Evolutionary conservation across 2,329 filamentous ascomycete genomes (phyloP).

Genomic region (Neoascochyta sp.): DNA sequence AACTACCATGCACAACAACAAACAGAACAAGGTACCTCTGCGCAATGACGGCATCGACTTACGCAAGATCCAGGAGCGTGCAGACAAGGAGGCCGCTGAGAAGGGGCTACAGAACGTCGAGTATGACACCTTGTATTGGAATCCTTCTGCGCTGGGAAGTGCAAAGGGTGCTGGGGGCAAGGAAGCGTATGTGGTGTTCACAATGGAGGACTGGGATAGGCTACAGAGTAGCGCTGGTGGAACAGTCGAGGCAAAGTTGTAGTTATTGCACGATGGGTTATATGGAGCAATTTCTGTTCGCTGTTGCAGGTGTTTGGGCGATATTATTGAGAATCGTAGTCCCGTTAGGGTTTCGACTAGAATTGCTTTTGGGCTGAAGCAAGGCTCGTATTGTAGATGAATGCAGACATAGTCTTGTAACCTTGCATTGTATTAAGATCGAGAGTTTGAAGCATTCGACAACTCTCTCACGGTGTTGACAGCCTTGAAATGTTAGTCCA

Average conservation of each 20-base stretch:
- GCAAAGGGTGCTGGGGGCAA: constrained; percentile 38
- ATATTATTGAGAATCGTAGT: no score
- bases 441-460: no score
- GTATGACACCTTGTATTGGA: constrained; percentile 51
- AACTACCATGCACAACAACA: constrained; percentile 69
- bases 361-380: no score
- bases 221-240: constrained; percentile 39
- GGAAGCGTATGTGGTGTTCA: constrained; percentile 57
- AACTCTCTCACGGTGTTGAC: no score
- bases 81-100: constrained; percentile 37
- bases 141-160: constrained; percentile 35
- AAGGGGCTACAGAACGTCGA: constrained; percentile 29
- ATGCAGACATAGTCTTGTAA: no score
- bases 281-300: neutral
- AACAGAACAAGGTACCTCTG: constrained; percentile 72
- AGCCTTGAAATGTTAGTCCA: no score
- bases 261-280: no score
- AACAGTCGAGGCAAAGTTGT: constrained; percentile 18
- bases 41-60: constrained; percentile 65
- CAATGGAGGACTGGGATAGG: constrained; percentile 55
- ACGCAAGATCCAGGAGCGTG: constrained; percentile 41
- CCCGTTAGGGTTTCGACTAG: no score
- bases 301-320: no score
- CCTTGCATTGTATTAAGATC: no score
- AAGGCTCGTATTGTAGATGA: no score